Conservation (phyloP, 192 early-diverging fungal genomes). For the Geranomyces variabilis region DNA sequence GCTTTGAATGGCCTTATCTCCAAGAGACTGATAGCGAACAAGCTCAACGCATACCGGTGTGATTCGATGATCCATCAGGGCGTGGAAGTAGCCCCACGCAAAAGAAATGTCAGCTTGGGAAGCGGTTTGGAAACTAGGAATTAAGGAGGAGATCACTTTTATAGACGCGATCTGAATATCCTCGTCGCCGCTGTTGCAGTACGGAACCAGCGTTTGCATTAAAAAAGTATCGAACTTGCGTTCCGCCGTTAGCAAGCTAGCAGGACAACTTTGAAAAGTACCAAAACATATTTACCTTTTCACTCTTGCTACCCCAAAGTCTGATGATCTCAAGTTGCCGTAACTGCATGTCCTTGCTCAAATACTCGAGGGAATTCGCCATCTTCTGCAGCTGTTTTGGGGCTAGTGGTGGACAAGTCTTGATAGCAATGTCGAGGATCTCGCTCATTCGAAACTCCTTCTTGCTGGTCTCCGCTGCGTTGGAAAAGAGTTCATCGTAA, state of each 20-base stretch:
- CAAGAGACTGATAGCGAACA: background rate
- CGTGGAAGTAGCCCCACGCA: slow-evolving; percentile 51
- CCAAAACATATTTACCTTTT: slow-evolving; percentile 39
- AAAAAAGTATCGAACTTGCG: slow-evolving; percentile 54
- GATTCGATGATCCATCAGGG: slow-evolving; percentile 41
- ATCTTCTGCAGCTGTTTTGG: slow-evolving; percentile 50
- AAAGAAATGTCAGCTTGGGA: slow-evolving; percentile 49
- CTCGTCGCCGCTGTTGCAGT: slow-evolving; percentile 46
- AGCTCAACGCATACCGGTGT: slow-evolving; percentile 34
- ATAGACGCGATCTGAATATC: slow-evolving; percentile 51
- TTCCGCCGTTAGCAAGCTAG: background rate
- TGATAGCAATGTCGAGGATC: slow-evolving; percentile 41
- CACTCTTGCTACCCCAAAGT: slow-evolving; percentile 50
- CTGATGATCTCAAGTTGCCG: slow-evolving; percentile 53
- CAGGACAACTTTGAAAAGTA: background rate
- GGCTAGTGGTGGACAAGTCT: slow-evolving; percentile 43
- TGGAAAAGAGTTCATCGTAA: slow-evolving; percentile 36
- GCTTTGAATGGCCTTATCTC: background rate
- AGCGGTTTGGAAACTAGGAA: slow-evolving; percentile 45
- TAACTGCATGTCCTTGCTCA: slow-evolving; percentile 45
- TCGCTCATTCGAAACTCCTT: slow-evolving; percentile 19
- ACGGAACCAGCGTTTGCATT: slow-evolving; percentile 58
- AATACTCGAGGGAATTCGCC: slow-evolving; percentile 58
- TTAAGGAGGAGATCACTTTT: slow-evolving; percentile 43
- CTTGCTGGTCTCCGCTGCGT: slow-evolving; percentile 25